Conservation (phyloP, 176 grass and related monocot species). For the Bonia amplexicaulis region DNA sequence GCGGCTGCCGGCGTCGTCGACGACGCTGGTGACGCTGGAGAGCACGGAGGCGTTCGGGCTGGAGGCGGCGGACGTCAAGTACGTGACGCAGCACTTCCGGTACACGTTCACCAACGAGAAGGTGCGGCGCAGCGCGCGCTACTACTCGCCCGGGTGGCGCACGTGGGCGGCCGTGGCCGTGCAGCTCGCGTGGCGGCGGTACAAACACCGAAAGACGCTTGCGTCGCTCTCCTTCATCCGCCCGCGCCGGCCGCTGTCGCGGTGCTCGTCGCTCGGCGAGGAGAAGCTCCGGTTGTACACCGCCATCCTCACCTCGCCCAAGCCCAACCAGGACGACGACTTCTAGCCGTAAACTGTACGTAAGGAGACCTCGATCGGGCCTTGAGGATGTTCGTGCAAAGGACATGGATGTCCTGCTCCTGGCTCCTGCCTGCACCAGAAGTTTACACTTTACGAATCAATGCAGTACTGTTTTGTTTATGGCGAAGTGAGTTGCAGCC, state of each 20-base stretch:
- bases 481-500: not conserved
- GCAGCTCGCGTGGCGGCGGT: conserved; percentile 73
- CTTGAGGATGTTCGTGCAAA: not conserved
- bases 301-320: conserved; percentile 72
- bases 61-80: conserved; percentile 73
- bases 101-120: conserved; percentile 82
- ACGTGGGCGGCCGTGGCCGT: conserved; percentile 89
- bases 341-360: conserved; percentile 16
- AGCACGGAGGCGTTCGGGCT: conserved; percentile 85
- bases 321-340: conserved; percentile 74
- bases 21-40: conserved; percentile 65
- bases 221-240: conserved; percentile 68
- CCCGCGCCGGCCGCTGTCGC: conserved; percentile 51
- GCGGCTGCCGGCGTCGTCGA: conserved; percentile 67
- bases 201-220: conserved; percentile 74
- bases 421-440: not conserved
- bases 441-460: not conserved
- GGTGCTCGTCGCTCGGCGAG: conserved; percentile 77
- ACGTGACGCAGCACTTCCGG: conserved; percentile 91
- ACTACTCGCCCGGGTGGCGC: conserved; percentile 90
- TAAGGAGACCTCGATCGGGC: too few species aligned
- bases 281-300: conserved; percentile 85
- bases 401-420: not conserved
- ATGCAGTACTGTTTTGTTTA: not conserved
- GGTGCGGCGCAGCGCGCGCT: conserved; percentile 71